Evolutionary conservation across 2,329 filamentous ascomycete genomes (phyloP).

Genomic region (Lachnellula willkommii): DNA sequence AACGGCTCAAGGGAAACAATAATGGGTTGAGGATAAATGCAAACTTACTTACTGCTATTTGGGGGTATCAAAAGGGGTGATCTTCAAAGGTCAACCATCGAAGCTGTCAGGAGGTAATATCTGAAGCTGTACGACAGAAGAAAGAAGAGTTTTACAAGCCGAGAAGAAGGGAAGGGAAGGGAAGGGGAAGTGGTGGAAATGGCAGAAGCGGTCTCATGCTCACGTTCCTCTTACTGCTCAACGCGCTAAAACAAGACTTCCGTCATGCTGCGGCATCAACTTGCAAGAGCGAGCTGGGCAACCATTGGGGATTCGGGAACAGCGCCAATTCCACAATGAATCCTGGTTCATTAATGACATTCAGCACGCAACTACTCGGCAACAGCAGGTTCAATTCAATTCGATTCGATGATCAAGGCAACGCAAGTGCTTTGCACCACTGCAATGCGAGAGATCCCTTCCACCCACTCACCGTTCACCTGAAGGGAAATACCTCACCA

Average conservation of each 20-base stretch:
- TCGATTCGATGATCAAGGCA: not conserved
- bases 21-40: constrained; percentile 3
- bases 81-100: constrained; percentile 24
- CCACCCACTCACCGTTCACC: not conserved
- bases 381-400: not conserved
- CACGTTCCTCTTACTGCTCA: not conserved
- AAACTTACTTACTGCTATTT: constrained; percentile 9
- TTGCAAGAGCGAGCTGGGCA: not conserved
- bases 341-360: too few relatives aligned
- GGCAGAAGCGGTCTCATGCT: not conserved
- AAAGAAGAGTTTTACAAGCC: not conserved
- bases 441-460: not conserved
- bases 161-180: not conserved
- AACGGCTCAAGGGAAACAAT: not conserved
- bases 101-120: constrained; percentile 4
- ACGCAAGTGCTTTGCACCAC: too few relatives aligned
- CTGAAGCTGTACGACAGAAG: constrained; percentile 8
- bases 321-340: not conserved
- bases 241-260: not conserved
- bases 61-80: not conserved
- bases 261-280: not conserved
- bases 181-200: not conserved
- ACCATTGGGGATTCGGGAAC: not conserved
- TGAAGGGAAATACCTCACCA: not conserved
- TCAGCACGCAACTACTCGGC: not conserved